Conservation (phyloP, 2,329 filamentous ascomycete genomes). For the Exophiala sp. region DNA sequence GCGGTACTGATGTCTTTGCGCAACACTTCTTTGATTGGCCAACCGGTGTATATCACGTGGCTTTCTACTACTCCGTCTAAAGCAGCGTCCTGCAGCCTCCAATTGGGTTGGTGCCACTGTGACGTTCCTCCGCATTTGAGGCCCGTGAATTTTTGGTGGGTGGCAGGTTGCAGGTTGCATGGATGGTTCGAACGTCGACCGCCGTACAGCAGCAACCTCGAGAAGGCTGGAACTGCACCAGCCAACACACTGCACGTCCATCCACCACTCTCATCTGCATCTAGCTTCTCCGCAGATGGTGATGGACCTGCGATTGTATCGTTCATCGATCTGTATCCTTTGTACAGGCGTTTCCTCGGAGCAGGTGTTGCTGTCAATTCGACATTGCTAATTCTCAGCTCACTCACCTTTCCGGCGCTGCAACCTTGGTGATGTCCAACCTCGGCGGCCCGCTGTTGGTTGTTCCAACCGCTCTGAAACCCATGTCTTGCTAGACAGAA, state of each 20-base stretch:
- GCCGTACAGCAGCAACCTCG: background rate
- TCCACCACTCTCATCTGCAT: background rate
- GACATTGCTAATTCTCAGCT: background rate
- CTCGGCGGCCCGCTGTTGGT: background rate
- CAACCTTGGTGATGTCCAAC: constrained; percentile 8
- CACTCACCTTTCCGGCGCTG: background rate
- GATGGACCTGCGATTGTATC: background rate
- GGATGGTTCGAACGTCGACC: no score
- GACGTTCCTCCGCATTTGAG: no score
- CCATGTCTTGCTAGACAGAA: constrained; percentile 6
- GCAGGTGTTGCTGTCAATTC: background rate
- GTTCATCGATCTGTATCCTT: background rate
- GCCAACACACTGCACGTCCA: background rate
- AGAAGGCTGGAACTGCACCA: background rate
- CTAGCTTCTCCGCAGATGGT: background rate
- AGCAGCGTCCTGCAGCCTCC: no score
- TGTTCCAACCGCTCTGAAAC: background rate
- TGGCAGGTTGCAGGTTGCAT: no score
- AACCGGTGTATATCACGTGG: no score
- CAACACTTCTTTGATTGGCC: no score
- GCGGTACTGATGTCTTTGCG: no score
- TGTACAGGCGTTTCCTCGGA: background rate
- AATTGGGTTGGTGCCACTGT: no score
- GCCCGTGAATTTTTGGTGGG: no score
- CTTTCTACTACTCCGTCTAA: no score